A percentile compares a stretch with the other conserved stretches of the same genome.
Evolutionary conservation across 192 early-diverging fungal genomes (phyloP).

Genomic region (Coemansia sp.): DNA sequence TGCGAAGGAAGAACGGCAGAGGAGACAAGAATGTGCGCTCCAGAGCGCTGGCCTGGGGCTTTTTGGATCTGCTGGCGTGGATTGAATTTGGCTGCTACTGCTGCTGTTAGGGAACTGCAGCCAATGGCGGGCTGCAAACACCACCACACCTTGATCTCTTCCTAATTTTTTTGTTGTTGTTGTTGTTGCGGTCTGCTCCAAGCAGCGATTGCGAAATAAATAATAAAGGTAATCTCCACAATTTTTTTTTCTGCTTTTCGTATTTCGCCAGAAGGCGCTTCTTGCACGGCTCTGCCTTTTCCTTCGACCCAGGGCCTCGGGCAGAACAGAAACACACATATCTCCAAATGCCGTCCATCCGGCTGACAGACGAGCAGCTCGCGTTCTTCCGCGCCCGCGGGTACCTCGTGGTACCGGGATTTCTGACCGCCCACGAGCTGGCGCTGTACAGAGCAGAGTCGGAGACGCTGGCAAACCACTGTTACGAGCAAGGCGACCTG

Average conservation of each 20-base stretch:
- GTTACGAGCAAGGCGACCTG: constrained; percentile 51
- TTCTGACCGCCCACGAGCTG: constrained; percentile 26
- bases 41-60: too few relatives aligned
- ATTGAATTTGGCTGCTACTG: constrained; percentile 1
- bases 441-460: constrained; percentile 26
- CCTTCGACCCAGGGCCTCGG: too few relatives aligned
- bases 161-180: not conserved
- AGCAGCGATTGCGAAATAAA: not conserved
- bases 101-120: not conserved
- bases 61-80: not conserved
- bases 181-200: not conserved
- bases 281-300: too few relatives aligned
- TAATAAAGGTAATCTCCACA: not conserved
- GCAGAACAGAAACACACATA: too few relatives aligned
- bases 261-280: too few relatives aligned
- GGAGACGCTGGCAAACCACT: constrained; percentile 40
- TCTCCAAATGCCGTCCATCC: not conserved
- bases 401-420: constrained; percentile 31
- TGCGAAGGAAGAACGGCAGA: not conserved
- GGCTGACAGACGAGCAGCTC: constrained; percentile 23
- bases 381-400: constrained; percentile 21
- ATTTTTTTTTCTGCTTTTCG: not conserved
- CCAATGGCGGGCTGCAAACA: constrained; percentile 49
- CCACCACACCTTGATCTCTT: constrained; percentile 5
- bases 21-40: too few relatives aligned